These are phyloP conservation scores for Calvatia gigantea DNA, from an alignment of 768 basidiomycete species.

Conservation along the genomic window DNA sequence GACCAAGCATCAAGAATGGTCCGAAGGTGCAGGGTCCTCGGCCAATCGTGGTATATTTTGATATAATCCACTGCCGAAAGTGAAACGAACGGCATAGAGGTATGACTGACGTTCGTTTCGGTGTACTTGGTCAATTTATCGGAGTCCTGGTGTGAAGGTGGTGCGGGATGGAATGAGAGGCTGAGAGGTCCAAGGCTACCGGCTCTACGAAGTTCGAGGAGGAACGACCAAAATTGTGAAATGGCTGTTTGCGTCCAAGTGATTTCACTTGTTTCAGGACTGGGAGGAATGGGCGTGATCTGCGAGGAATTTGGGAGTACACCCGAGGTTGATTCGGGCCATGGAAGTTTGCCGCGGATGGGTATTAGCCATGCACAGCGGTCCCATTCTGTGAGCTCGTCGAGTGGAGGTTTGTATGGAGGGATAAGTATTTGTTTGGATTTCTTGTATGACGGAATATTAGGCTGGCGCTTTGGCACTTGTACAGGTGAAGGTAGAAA, in stretches of 20 bases:
- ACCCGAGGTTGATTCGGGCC: background rate
- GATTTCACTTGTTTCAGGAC: background rate
- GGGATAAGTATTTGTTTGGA: background rate
- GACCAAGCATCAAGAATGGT: slow-evolving; percentile 49
- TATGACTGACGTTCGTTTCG: background rate
- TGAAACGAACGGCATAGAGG: background rate
- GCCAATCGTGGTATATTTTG: slow-evolving; percentile 57
- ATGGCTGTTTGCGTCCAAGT: slow-evolving; percentile 1
- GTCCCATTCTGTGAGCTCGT: background rate
- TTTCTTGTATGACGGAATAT: slow-evolving; percentile 5
- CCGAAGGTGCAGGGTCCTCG: slow-evolving; percentile 44
- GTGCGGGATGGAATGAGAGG: slow-evolving; percentile 3
- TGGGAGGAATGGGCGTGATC: background rate
- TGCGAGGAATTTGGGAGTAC: background rate
- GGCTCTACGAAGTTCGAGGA: background rate
- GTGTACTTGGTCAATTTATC: background rate
- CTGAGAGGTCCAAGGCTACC: slow-evolving; percentile 3
- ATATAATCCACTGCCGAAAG: slow-evolving; percentile 44
- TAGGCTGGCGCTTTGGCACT: background rate
- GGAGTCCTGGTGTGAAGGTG: background rate
- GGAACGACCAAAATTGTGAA: background rate
- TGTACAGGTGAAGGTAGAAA: background rate
- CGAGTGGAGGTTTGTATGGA: background rate
- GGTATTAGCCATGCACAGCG: slow-evolving; percentile 9
- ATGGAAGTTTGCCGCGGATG: background rate